phyloP scores from a whole-genome alignment of 305 asterid species.

The Fraxinus paxiana region DNA sequence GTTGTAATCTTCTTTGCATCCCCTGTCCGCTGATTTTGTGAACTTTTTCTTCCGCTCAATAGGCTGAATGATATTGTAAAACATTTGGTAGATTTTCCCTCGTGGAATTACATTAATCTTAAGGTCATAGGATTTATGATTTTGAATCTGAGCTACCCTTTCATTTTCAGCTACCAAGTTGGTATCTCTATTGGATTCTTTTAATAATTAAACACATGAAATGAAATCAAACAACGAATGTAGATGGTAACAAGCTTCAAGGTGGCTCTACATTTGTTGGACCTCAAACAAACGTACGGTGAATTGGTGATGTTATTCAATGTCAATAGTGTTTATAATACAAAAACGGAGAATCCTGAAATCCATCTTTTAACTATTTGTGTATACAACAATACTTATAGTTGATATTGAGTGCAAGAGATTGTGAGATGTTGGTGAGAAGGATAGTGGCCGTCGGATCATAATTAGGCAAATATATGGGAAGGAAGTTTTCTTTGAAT shows the following conservation, averaged over 20 bases:
- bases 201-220: neutral
- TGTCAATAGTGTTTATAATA: neutral
- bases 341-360: neutral
- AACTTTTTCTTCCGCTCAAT: neutral
- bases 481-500: neutral
- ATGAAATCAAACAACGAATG: neutral
- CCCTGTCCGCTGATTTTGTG: constrained; percentile 47
- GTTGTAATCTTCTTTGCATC: constrained; percentile 85
- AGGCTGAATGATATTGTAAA: constrained; percentile 10
- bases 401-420: neutral
- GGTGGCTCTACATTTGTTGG: neutral
- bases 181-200: neutral
- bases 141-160: neutral
- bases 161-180: neutral
- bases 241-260: neutral
- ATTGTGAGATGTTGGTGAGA: neutral
- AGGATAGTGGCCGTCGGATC: neutral
- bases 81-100: constrained; percentile 24
- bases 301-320: neutral
- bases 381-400: neutral
- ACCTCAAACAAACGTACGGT: neutral
- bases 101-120: neutral
- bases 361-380: neutral
- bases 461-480: neutral
- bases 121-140: neutral